Base-by-base conservation (phyloP, 179 eudicot species). In the Heliamphora ciliata region DNA sequence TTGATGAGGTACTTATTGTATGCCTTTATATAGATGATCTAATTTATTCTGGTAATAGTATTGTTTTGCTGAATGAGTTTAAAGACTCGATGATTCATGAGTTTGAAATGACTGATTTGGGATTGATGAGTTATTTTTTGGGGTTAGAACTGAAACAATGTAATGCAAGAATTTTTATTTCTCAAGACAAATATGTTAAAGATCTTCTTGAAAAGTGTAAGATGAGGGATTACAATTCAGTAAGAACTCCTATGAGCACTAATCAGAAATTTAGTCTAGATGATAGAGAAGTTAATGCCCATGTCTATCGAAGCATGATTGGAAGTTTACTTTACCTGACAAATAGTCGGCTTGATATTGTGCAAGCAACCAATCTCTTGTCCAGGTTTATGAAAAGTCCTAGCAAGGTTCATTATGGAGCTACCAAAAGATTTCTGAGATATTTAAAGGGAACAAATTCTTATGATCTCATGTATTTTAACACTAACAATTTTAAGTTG, bases 91-190 rank as follows among this genome's bases (percentile, higher is more conserved):
- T 74, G 78, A n/a, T 14, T 46, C 9, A 21, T 17, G 78, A 74
- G 78, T 74, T 74, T 4, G 75, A 71, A 3, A 71, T 71, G 51
- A 40, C 54, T 6, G 52, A 71, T 14, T 6, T 74, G 17, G 78
- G 78, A 9, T n/a, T 51, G 61, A 74, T 74, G 78, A 55, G 44
- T 5, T 50, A 17, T n/a, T 74, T 74, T n/a, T 61, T 74, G 52
- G 44, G 78, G 1, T 14, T 52, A 0, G 64, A 76, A 40, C 17
- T 76, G 1, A 21, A 54, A 9, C 79, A 76, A 76, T 54, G 48
- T 2, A 2, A 6, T 0, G 79, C 18, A 4, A 64, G 79, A 8
- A 21, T 76, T 7, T 76, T 52, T 24, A 76, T 76, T 9, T 10
- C 0, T 14, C 63, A 76, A 54, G 21, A 13, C n/a, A 76, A 55